These are phyloP conservation scores for Stromatinia cepivora DNA, from an alignment of 2,329 filamentous ascomycete species.

Conservation along the genomic window DNA sequence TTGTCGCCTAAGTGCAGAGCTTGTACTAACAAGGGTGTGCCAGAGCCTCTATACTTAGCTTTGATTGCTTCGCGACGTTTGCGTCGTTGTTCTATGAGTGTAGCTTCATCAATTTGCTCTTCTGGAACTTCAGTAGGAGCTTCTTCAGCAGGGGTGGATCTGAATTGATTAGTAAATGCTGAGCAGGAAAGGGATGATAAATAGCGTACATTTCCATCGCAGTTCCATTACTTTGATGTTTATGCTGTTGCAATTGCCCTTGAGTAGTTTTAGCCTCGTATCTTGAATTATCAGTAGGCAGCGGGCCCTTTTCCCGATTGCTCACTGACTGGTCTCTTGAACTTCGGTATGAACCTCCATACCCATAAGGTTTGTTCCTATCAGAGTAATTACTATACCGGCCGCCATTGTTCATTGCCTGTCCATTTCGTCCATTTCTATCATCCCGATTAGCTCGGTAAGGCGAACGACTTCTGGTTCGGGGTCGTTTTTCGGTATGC, in stretches of 20 bases:
- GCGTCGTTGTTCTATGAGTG: conserved; percentile 80
- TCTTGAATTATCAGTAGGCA: conserved; percentile 59
- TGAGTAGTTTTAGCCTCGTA: conserved; percentile 67
- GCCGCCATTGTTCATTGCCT: conserved; percentile 31
- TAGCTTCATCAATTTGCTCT: conserved; percentile 73
- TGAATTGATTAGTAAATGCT: conserved; percentile 30
- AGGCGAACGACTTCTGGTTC: conserved; percentile 54
- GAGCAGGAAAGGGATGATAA: not conserved
- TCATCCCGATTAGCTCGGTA: conserved; percentile 43
- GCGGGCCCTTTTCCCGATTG: conserved; percentile 61
- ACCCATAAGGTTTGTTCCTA: conserved; percentile 35
- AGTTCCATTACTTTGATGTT: conserved; percentile 42
- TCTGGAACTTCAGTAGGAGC: conserved; percentile 48
- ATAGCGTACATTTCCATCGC: conserved; percentile 45
- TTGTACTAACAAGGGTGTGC: conserved; percentile 73
- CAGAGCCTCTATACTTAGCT: conserved; percentile 72
- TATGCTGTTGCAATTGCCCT: conserved; percentile 56
- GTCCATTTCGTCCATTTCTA: conserved; percentile 30
- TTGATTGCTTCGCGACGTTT: conserved; percentile 82
- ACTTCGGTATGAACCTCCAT: conserved; percentile 49
- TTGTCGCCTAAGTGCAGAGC: conserved; percentile 44
- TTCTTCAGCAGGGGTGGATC: conserved; percentile 35
- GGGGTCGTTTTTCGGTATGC: conserved; percentile 54
- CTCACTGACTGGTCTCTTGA: conserved; percentile 61
- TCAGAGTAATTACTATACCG: conserved; percentile 28